Base-by-base conservation (phyloP, 2,329 filamentous ascomycete species). In the Exutisphaerella laricina region DNA sequence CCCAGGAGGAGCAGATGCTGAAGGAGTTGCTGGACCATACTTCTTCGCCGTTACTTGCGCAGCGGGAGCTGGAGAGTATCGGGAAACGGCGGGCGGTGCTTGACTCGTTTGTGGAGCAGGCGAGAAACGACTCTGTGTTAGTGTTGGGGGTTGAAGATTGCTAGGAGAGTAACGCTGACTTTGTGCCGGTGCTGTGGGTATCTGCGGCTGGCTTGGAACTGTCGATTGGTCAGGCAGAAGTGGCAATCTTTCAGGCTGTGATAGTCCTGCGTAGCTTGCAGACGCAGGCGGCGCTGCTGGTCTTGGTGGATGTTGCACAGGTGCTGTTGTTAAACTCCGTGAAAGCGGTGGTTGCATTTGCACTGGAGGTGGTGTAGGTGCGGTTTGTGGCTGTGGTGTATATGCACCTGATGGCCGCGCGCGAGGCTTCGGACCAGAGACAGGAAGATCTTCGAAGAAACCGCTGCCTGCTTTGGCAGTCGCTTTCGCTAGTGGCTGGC, bases 1-100 rank as follows among this genome's bases (percentile, higher is more conserved):
- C 65, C 59, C 32, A 57, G 60, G 60, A 41, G 46, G 39, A 4
- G 42, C 33, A 13, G 45, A 42, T 8, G 45, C 38, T n/a, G 45
- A 25, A n/a, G 43, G 36, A 10, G 65, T 59, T n/a, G 66, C 62
- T 23, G 67, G 61, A 20, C 56, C 57, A 48, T 70, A 67, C 23
- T 64, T 61, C 42, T 67, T 64, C 22, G 62, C 55, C 17, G 55
- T 51, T 17, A 54, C 55, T 31, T 61, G 57, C 10, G 63, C 71
- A 14, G 68, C 63, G 7, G 70, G 68, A 18, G 69, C 70, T 17
- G 72, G 82, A 4, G 83, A 86, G 60, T 87, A 86, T 5, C 69
- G 59, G 4, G 69, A 53, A 12, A 48, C 32, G 26, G 61, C 62
- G 5, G 66, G 54, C 22, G 65, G 56, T 12, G 66, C 62, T 41